Evolutionary conservation across 2,329 filamentous ascomycete species (phyloP).

Genomic region (Fusarium sp.): DNA sequence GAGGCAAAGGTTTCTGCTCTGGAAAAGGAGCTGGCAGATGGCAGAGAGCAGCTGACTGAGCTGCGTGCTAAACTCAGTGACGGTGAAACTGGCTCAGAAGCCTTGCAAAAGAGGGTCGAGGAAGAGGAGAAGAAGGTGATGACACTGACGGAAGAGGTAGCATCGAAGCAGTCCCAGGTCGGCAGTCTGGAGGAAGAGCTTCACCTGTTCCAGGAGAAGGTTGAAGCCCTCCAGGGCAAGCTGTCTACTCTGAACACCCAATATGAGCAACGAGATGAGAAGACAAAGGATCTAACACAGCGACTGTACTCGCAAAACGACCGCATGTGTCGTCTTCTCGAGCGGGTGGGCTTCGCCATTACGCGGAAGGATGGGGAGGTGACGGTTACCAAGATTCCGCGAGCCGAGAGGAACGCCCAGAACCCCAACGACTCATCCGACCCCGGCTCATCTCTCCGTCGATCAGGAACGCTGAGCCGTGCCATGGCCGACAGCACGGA

Average conservation of each 20-base stretch:
- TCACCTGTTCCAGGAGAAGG: slow-evolving; percentile 73
- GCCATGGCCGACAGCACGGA: slow-evolving; percentile 72
- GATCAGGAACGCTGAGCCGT: slow-evolving; percentile 66
- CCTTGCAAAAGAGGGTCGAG: slow-evolving; percentile 77
- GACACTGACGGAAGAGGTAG: slow-evolving; percentile 76
- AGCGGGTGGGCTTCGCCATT: slow-evolving; percentile 87
- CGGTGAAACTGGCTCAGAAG: slow-evolving; percentile 86
- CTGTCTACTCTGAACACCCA: slow-evolving; percentile 65
- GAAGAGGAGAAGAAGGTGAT: slow-evolving; percentile 80
- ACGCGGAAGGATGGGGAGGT: slow-evolving; percentile 79
- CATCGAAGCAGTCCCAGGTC: slow-evolving; percentile 79
- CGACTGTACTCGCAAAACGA: slow-evolving; percentile 87
- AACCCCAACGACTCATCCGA: slow-evolving; percentile 71
- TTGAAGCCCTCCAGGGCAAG: slow-evolving; percentile 65
- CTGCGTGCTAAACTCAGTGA: slow-evolving; percentile 80
- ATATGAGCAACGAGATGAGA: slow-evolving; percentile 76
- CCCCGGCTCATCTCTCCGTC: slow-evolving; percentile 63
- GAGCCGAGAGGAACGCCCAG: slow-evolving; percentile 66
- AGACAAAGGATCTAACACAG: slow-evolving; percentile 86
- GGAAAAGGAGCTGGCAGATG: slow-evolving; percentile 70
- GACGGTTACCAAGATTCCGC: slow-evolving; percentile 78
- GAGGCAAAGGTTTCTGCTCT: slow-evolving; percentile 66
- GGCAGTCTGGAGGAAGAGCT: slow-evolving; percentile 83
- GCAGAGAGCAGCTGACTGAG: slow-evolving; percentile 75
- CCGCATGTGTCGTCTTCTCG: slow-evolving; percentile 83